Percentiles rank a stretch among this genome's conserved stretches.
Evolutionary conservation across 2,329 filamentous ascomycete species (phyloP).

Genomic region (Colletotrichum noveboracense): DNA sequence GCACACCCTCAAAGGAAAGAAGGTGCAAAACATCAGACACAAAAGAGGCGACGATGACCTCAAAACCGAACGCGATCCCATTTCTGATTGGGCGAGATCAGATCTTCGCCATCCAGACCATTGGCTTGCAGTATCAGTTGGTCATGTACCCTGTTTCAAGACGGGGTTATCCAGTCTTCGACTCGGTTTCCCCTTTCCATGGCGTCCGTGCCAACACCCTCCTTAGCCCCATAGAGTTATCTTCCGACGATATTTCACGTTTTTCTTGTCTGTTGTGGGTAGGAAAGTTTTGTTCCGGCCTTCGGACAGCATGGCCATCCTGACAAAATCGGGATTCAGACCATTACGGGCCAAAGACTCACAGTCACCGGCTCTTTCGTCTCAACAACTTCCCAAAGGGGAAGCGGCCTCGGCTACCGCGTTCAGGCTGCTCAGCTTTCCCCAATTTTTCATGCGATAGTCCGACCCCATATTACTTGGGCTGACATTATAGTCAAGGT

Average conservation of each 20-base stretch:
- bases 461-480: neutral
- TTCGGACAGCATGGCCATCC: conserved; percentile 6
- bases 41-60: conserved; percentile 11
- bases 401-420: neutral
- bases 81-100: neutral
- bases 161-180: neutral
- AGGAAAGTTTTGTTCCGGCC: neutral
- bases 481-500: conserved; percentile 1
- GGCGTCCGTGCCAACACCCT: neutral
- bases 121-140: neutral
- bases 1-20: neutral
- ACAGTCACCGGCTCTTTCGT: neutral
- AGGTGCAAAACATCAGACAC: conserved; percentile 19
- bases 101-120: neutral
- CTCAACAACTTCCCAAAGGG: neutral
- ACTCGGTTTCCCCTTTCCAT: neutral
- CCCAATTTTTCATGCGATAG: neutral
- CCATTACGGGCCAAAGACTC: neutral
- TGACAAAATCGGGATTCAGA: neutral
- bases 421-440: neutral
- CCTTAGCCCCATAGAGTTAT: conserved; percentile 12
- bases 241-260: conserved; percentile 12
- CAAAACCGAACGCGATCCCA: neutral
- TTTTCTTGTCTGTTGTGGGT: conserved; percentile 1
- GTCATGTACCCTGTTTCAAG: conserved; percentile 16